Evolutionary conservation across 2,329 filamentous ascomycete genomes (phyloP).

Genomic region (Onygenales sp.): DNA sequence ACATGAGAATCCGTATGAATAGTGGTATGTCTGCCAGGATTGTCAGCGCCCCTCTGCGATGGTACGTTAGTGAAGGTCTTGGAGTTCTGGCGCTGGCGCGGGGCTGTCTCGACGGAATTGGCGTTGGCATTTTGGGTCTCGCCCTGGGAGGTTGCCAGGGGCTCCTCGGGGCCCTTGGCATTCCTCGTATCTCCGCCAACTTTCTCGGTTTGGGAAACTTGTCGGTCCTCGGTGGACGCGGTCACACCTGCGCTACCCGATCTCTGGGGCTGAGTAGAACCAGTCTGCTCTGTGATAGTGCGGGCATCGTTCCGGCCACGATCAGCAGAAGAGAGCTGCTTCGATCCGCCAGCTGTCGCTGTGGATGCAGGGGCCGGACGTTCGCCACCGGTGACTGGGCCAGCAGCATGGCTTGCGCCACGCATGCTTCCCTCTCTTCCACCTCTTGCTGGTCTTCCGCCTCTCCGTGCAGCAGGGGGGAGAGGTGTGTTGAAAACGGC

Average conservation of each 20-base stretch:
- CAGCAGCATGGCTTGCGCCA: slow-evolving; percentile 29
- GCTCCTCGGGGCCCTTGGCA: slow-evolving; percentile 25
- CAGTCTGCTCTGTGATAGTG: slow-evolving; percentile 28
- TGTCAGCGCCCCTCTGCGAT: slow-evolving; percentile 18
- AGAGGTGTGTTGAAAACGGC: slow-evolving; percentile 82
- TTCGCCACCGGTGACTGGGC: slow-evolving; percentile 20
- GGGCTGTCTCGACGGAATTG: slow-evolving; percentile 20
- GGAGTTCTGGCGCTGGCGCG: slow-evolving; percentile 24
- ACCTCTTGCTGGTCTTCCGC: slow-evolving; percentile 47
- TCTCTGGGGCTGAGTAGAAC: slow-evolving; percentile 28
- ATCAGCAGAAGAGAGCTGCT: slow-evolving; percentile 23
- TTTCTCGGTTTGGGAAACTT: slow-evolving; percentile 18
- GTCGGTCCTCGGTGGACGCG: slow-evolving; percentile 18
- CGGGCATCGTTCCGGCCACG: slow-evolving; percentile 27
- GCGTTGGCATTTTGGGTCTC: slow-evolving; percentile 18
- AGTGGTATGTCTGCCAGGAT: slow-evolving; percentile 19
- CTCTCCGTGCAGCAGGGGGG: slow-evolving; percentile 40
- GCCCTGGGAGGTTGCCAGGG: slow-evolving; percentile 6
- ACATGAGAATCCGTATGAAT: slow-evolving; percentile 25
- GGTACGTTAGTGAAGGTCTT: slow-evolving; percentile 20
- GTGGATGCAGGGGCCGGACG: slow-evolving; percentile 23
- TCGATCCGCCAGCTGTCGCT: slow-evolving; percentile 16
- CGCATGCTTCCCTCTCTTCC: slow-evolving; percentile 43
- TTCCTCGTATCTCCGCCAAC: slow-evolving; percentile 15
- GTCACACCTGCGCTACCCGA: slow-evolving; percentile 26